Conservation (phyloP, 1,284 basidiomycete genomes). For the Xerocomus minutiporus region DNA sequence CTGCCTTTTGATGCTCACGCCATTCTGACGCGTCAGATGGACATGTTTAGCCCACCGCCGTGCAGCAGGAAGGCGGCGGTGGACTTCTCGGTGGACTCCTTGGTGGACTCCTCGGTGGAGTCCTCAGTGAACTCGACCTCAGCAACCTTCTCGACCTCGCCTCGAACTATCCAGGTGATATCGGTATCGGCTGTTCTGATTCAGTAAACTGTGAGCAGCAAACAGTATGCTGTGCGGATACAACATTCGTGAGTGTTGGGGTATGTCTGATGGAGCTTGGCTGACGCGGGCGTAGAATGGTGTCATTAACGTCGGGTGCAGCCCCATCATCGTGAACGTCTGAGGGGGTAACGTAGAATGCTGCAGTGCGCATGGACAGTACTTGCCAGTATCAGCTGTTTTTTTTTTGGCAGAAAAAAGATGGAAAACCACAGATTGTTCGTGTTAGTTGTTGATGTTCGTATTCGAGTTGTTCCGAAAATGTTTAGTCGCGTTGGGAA, state of each 20-base stretch:
- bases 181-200: slow-evolving; percentile 9
- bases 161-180: neutral
- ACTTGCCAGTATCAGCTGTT: neutral
- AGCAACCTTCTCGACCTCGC: neutral
- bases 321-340: slow-evolving; percentile 4
- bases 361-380: neutral
- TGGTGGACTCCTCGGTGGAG: neutral
- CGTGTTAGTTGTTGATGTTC: neutral
- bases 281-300: slow-evolving; percentile 7
- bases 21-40: neutral
- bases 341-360: neutral
- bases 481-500: neutral
- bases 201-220: slow-evolving; percentile 3
- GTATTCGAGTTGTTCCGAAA: too few relatives aligned
- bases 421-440: neutral
- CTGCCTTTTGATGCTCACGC: neutral
- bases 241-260: slow-evolving; percentile 6
- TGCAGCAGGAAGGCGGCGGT: neutral
- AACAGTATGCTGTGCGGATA: slow-evolving; percentile 13
- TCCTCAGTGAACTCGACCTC: neutral
- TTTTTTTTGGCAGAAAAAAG: neutral
- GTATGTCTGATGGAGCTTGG: neutral
- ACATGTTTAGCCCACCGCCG: neutral
- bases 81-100: neutral
- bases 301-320: slow-evolving; percentile 14